phyloP scores from a whole-genome alignment of 1,284 basidiomycete genomes.

The Pseudomicrostroma phylloplanum region DNA sequence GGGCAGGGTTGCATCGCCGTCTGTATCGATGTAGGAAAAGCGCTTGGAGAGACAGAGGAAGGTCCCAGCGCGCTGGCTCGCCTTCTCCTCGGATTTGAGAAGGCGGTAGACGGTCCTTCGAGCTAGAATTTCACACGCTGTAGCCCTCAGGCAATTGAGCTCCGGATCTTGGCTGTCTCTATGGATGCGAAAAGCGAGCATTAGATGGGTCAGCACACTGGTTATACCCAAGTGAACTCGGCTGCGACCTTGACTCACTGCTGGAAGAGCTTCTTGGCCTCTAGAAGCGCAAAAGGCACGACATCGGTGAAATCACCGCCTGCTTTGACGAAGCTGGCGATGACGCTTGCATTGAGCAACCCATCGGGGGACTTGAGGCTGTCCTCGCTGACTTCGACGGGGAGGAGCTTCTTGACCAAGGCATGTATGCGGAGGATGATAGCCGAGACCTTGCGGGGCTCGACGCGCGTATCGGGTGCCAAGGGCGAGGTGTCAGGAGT shows the following conservation, averaged over 20 bases:
- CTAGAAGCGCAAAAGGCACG: constrained; percentile 33
- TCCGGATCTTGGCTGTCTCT: constrained; percentile 4
- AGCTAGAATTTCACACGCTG: constrained; percentile 35
- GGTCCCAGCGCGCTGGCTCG: constrained; percentile 11
- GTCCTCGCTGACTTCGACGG: constrained; percentile 31
- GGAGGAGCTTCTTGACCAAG: constrained; percentile 28
- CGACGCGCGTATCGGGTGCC: constrained; percentile 8
- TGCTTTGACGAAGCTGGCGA: constrained; percentile 28
- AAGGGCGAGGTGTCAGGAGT: not conserved
- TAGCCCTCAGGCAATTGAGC: constrained; percentile 14
- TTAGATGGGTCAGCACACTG: not conserved
- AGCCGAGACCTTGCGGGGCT: constrained; percentile 27
- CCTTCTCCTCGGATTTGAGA: constrained; percentile 17
- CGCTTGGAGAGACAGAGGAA: constrained; percentile 32
- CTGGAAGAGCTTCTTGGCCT: constrained; percentile 27
- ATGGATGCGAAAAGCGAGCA: not conserved
- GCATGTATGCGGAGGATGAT: constrained; percentile 29
- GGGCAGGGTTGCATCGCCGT: constrained; percentile 28
- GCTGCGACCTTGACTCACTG: constrained; percentile 11
- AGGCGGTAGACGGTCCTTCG: constrained; percentile 27
- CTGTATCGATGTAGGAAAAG: constrained; percentile 27
- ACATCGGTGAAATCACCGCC: constrained; percentile 38
- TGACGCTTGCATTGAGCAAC: constrained; percentile 22
- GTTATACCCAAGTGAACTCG: too few species aligned
- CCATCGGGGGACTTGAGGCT: constrained; percentile 30